Conservation (phyloP, 164 flowering plant species). For the Vitis labrusca region DNA sequence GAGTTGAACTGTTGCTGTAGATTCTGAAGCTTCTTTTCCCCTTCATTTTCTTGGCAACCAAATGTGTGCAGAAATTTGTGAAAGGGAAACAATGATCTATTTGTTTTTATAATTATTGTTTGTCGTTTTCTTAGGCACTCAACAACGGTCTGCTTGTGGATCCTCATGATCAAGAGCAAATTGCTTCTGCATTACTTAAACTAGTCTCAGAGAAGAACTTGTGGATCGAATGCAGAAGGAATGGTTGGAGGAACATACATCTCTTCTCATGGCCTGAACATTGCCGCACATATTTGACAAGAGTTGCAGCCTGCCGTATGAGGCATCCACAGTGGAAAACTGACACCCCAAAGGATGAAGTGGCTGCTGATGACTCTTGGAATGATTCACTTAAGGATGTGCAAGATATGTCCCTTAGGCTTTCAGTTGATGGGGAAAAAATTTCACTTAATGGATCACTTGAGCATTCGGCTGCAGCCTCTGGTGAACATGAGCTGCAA, state of each 20-base stretch:
- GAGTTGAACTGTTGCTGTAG: not conserved
- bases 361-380: conserved; percentile 53
- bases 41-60: not conserved
- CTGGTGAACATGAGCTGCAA: conserved; percentile 52
- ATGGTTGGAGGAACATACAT: conserved; percentile 93
- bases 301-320: conserved; percentile 91
- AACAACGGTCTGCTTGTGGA: conserved; percentile 93
- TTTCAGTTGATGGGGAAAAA: conserved; percentile 88
- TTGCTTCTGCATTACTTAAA: conserved; percentile 82
- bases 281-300: conserved; percentile 89
- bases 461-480: conserved; percentile 32
- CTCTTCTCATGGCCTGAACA: conserved; percentile 99
- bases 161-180: conserved; percentile 83
- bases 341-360: conserved; percentile 75
- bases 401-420: conserved; percentile 86
- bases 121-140: conserved; percentile 51
- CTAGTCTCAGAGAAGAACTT: conserved; percentile 87
- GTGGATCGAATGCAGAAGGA: conserved; percentile 82
- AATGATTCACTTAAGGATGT: conserved; percentile 89
- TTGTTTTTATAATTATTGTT: not conserved
- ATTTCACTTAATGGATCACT: conserved; percentile 53
- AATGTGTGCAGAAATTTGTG: not conserved
- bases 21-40: not conserved
- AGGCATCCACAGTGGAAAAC: conserved; percentile 95
- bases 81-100: not conserved